phyloP scores from a whole-genome alignment of 2,329 filamentous ascomycete species.

The Nectriaceae sp. region DNA sequence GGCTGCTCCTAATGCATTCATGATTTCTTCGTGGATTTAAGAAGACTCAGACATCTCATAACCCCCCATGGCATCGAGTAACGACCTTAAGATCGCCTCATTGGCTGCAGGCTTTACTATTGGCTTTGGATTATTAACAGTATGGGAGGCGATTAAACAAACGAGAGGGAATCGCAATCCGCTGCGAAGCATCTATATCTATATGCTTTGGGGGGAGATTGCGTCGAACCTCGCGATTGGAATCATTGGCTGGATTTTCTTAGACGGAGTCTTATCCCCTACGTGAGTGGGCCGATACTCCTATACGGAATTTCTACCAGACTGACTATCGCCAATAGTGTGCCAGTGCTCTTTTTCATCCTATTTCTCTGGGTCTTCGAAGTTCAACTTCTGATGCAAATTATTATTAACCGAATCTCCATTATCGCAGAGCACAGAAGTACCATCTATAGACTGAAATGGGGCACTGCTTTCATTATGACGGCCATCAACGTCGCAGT shows the following conservation, averaged over 20 bases:
- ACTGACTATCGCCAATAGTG: constrained; percentile 18
- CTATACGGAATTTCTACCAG: neutral
- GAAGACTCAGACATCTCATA: too few species aligned
- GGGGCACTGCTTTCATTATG: constrained; percentile 46
- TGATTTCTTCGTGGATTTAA: too few species aligned
- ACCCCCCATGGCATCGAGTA: constrained; percentile 19
- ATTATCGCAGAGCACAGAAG: constrained; percentile 46
- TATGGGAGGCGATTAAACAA: constrained; percentile 44
- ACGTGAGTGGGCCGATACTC: constrained; percentile 20
- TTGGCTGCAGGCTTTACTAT: constrained; percentile 37
- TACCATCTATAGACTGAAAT: constrained; percentile 45
- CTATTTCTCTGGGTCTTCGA: constrained; percentile 45
- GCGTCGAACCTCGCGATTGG: constrained; percentile 39
- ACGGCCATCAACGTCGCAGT: constrained; percentile 54
- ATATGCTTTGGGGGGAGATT: constrained; percentile 50
- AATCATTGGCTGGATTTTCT: constrained; percentile 41
- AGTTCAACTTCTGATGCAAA: constrained; percentile 54
- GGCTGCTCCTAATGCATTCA: too few species aligned
- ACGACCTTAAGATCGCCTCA: constrained; percentile 32
- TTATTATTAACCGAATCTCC: constrained; percentile 56
- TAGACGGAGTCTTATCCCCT: constrained; percentile 36
- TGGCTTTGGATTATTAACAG: constrained; percentile 44
- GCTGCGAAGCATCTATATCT: constrained; percentile 39
- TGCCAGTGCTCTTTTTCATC: constrained; percentile 38
- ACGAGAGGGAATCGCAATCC: constrained; percentile 39